Evolutionary conservation across 2,329 filamentous ascomycete species (phyloP).

Genomic region (Xenosphaeropsis pyriputrescens): DNA sequence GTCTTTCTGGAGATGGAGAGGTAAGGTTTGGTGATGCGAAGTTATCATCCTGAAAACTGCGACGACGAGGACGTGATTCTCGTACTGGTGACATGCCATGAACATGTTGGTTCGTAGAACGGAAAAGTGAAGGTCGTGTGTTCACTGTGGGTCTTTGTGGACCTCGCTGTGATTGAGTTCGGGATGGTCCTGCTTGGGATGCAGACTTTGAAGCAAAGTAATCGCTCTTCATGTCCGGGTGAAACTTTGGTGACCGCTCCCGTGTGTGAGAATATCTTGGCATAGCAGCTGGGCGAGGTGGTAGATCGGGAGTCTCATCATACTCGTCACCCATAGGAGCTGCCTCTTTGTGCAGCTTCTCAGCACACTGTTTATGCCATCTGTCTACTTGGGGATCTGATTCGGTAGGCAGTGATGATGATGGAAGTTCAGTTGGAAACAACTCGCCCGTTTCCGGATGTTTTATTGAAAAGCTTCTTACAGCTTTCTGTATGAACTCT

Average conservation of each 20-base stretch:
- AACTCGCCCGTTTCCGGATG: conserved; percentile 58
- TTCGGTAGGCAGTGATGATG: conserved; percentile 50
- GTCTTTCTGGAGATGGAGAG: conserved; percentile 19
- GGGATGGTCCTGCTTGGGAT: conserved; percentile 8
- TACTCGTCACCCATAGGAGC: conserved; percentile 10
- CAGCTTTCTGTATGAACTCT: conserved; percentile 66
- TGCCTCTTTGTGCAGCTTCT: conserved; percentile 51
- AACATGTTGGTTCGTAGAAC: conserved; percentile 18
- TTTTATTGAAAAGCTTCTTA: conserved; percentile 60
- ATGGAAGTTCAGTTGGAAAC: conserved; percentile 46
- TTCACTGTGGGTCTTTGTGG: not conserved
- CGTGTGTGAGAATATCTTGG: conserved; percentile 9
- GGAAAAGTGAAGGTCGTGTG: not conserved
- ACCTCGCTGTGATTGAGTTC: conserved; percentile 9
- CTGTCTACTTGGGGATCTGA: conserved; percentile 68
- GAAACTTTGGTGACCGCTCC: conserved; percentile 8
- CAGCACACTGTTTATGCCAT: conserved; percentile 73
- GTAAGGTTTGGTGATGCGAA: conserved; percentile 12
- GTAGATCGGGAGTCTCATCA: conserved; percentile 8
- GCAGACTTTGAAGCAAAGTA: conserved; percentile 3
- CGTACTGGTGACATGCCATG: conserved; percentile 24
- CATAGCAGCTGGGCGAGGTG: conserved; percentile 14
- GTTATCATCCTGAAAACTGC: conserved; percentile 14
- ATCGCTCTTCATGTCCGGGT: too few species aligned
- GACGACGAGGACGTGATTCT: conserved; percentile 12